Base-by-base conservation (phyloP, 768 basidiomycete genomes). In the Leccinum ochraceum region DNA sequence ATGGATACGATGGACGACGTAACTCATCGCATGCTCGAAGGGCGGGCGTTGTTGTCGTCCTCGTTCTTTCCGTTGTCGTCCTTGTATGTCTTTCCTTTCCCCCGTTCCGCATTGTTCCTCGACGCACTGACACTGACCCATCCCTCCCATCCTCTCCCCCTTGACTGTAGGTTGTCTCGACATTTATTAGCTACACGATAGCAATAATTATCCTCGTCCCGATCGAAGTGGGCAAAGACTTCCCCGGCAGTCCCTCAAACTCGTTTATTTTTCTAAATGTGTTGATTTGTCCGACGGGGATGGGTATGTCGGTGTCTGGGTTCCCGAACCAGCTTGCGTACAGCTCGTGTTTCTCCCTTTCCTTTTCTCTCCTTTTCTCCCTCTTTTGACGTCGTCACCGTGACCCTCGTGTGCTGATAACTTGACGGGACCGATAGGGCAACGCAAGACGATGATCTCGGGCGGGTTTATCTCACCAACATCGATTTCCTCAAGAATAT, bases 121-220 rank as follows among this genome's bases (percentile, higher is more conserved):
- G 32, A 11, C 32, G 32, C 32, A 34, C 32, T 34, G 32, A 34
- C 32, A 34, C 32, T 11, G 32, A 34, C 32, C 32, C 32, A 34
- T 34, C 32, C 32, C 32, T 34, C 32, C 32, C 32, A 34, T 34
- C 32, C 32, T 34, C 32, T 34, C 32, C 10, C 32, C 32, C 10
- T 34, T 34, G 32, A 34, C 32, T 34, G 32, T 34, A 34, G 88
- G 74, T 94, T 59, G 83, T 94, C 60, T 94, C 91, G n/a, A 95
- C 94, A 1, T 93, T 94, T 76, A 98, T 99, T 74, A 95, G 93
- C 71, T 97, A 96, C 76, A 95, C 95, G 13, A 97, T 99, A 69
- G 95, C 97, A 2, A 93, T 91, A 58, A 92, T 98, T 24, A 83
- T 99, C 20, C 84, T 98, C n/a, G 95, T 97, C 17, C 97, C 97